These are phyloP conservation scores for Austroboletus festivus DNA, from an alignment of 768 basidiomycete genomes.

Conservation along the genomic window DNA sequence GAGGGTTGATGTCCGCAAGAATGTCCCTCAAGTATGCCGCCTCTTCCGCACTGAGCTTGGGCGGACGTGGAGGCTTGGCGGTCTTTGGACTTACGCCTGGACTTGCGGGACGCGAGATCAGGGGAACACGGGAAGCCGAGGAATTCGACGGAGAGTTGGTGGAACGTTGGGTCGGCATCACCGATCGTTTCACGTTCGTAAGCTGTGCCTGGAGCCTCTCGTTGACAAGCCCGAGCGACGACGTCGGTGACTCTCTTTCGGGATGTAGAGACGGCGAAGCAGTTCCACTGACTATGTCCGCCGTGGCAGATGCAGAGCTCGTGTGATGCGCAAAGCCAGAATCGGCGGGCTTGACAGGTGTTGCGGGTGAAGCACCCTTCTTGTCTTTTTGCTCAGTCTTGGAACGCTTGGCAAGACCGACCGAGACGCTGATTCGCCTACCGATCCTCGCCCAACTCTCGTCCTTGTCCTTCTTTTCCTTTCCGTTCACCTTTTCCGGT, in stretches of 20 bases:
- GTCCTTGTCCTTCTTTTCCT: conserved; percentile 39
- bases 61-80: conserved; percentile 43
- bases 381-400: conserved; percentile 39
- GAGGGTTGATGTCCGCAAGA: conserved; percentile 57
- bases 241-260: conserved; percentile 16
- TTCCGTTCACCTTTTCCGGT: conserved; percentile 32
- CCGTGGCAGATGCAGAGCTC: conserved; percentile 8
- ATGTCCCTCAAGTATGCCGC: conserved; percentile 65
- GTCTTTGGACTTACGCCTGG: conserved; percentile 34
- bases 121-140: conserved; percentile 18
- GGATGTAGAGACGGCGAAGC: conserved; percentile 2
- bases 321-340: conserved; percentile 10
- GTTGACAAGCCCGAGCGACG: conserved; percentile 25
- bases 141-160: conserved; percentile 18
- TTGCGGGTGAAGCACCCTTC: conserved; percentile 13
- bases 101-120: conserved; percentile 29
- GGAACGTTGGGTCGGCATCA: conserved; percentile 18
- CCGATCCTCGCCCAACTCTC: conserved; percentile 63
- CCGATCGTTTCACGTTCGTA: conserved; percentile 26
- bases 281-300: conserved; percentile 3
- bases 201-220: conserved; percentile 25
- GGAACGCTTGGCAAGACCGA: conserved; percentile 40
- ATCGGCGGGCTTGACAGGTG: conserved; percentile 30
- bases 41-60: conserved; percentile 56
- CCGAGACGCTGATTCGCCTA: conserved; percentile 57